Evolutionary conservation across 192 early-diverging fungal species (phyloP).

Genomic region (Pecoramyces ruminantium): DNA sequence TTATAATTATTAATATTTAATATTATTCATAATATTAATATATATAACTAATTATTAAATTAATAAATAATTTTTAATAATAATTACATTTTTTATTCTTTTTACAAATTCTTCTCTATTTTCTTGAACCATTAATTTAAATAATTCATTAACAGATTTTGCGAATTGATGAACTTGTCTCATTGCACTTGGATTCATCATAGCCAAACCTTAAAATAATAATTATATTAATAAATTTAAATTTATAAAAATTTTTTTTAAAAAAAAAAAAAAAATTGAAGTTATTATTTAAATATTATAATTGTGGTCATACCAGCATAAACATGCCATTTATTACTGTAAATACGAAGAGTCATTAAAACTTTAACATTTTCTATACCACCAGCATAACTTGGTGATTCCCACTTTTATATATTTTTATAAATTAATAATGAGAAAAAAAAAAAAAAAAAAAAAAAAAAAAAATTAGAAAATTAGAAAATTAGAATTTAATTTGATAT

Average conservation of each 20-base stretch:
- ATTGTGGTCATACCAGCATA: conserved; percentile 51
- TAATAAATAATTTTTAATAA: too few species aligned
- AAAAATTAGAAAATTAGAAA: neutral
- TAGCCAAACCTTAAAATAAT: conserved; percentile 57
- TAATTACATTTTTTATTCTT: conserved; percentile 38
- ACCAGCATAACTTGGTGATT: conserved; percentile 66
- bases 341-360: conserved; percentile 81
- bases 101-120: conserved; percentile 55
- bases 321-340: conserved; percentile 92
- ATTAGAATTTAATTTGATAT: too few species aligned
- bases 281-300: conserved; percentile 1
- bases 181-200: conserved; percentile 77
- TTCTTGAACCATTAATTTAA: conserved; percentile 88
- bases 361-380: conserved; percentile 97
- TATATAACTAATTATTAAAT: too few species aligned
- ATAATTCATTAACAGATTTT: conserved; percentile 70
- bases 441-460: neutral
- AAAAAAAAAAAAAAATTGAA: too few species aligned
- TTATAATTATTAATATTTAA: too few species aligned
- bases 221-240: too few species aligned
- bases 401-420: conserved; percentile 51
- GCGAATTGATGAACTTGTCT: conserved; percentile 79
- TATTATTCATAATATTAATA: too few species aligned
- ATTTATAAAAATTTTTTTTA: neutral
- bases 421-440: too few species aligned